Percentiles rank a stretch among this genome's conserved stretches.
Evolutionary conservation across 495 filamentous ascomycete genomes (phyloP).

Genomic region (Penicillium steckii): DNA sequence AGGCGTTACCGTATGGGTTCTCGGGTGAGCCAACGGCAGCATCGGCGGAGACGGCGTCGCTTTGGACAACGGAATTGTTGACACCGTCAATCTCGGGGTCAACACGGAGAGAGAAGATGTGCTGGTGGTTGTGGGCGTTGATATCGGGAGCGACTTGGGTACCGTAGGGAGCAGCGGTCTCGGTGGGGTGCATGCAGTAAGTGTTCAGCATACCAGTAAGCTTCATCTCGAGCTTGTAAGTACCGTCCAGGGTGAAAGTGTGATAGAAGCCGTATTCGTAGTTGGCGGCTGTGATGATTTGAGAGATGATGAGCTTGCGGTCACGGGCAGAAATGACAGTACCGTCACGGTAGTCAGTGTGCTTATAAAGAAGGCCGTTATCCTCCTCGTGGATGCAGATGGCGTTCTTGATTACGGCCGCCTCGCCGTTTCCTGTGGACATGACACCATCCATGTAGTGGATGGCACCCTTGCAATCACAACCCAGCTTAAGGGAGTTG

Average conservation of each 20-base stretch:
- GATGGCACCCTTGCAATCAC: slow-evolving; percentile 94
- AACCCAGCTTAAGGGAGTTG: slow-evolving; percentile 83
- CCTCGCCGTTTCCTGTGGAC: slow-evolving; percentile 74
- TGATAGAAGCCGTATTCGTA: slow-evolving; percentile 97
- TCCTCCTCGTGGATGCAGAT: slow-evolving; percentile 98
- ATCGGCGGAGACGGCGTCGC: slow-evolving; percentile 42
- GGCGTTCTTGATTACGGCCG: slow-evolving; percentile 85
- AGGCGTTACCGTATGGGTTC: slow-evolving; percentile 50
- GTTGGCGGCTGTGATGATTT: slow-evolving; percentile 95
- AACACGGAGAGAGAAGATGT: slow-evolving; percentile 53
- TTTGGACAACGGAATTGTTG: slow-evolving; percentile 49
- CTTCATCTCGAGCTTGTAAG: slow-evolving; percentile 92
- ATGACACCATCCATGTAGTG: slow-evolving; percentile 88
- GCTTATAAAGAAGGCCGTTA: slow-evolving; percentile 90
- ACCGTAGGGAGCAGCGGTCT: slow-evolving; percentile 47
- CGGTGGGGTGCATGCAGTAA: slow-evolving; percentile 43
- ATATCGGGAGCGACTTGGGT: slow-evolving; percentile 46
- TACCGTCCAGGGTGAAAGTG: slow-evolving; percentile 93
- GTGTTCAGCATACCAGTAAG: slow-evolving; percentile 89
- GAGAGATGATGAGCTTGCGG: slow-evolving; percentile 84
- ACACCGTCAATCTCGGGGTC: slow-evolving; percentile 55
- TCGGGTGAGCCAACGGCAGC: slow-evolving; percentile 34
- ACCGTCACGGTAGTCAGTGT: slow-evolving; percentile 92
- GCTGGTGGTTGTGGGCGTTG: slow-evolving; percentile 53
- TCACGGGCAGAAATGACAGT: slow-evolving; percentile 83